Percentiles rank a stretch among this genome's conserved stretches.
Conservation (phyloP, 345 rosid species). For the Eutrema yunnanense region DNA sequence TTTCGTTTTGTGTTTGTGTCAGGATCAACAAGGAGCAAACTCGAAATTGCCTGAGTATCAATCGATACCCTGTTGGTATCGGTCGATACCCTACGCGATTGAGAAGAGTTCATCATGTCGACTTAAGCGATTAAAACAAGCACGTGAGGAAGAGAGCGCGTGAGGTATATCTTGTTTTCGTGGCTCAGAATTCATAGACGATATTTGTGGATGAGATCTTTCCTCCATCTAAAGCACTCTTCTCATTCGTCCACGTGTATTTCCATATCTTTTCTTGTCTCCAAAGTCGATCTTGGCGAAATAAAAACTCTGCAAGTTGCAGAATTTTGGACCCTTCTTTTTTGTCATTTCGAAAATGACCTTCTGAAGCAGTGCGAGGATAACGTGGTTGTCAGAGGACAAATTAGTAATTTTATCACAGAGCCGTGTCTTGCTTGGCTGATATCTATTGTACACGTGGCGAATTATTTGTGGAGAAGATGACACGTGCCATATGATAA, state of each 20-base stretch:
- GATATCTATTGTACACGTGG: slow-evolving; percentile 12
- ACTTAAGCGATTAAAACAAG: too few relatives aligned
- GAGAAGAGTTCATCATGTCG: too few relatives aligned
- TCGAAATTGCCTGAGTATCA: too few relatives aligned
- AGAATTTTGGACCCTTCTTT: background rate
- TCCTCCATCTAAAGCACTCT: slow-evolving; percentile 24
- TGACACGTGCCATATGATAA: slow-evolving; percentile 9
- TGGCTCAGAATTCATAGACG: slow-evolving; percentile 31
- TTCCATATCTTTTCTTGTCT: slow-evolving; percentile 9
- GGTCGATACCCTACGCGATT: too few relatives aligned
- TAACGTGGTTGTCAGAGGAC: background rate
- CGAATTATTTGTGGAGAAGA: slow-evolving; percentile 3
- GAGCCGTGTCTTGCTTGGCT: slow-evolving; percentile 24
- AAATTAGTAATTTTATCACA: background rate
- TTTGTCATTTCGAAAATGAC: slow-evolving; percentile 15
- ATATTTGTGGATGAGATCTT: slow-evolving; percentile 30
- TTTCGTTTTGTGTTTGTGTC: too few relatives aligned
- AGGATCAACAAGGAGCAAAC: too few relatives aligned
- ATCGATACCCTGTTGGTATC: too few relatives aligned
- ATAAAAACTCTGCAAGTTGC: slow-evolving; percentile 16
- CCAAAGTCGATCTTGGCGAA: background rate
- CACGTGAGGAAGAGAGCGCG: slow-evolving; percentile 3
- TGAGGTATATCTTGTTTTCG: slow-evolving; percentile 23
- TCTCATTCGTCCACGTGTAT: slow-evolving; percentile 23
- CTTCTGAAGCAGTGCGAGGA: background rate